Percentiles rank a stretch among this genome's conserved stretches.
phyloP scores from a whole-genome alignment of 352 stramenopile species.

The Globisporangium recalcitrans region DNA sequence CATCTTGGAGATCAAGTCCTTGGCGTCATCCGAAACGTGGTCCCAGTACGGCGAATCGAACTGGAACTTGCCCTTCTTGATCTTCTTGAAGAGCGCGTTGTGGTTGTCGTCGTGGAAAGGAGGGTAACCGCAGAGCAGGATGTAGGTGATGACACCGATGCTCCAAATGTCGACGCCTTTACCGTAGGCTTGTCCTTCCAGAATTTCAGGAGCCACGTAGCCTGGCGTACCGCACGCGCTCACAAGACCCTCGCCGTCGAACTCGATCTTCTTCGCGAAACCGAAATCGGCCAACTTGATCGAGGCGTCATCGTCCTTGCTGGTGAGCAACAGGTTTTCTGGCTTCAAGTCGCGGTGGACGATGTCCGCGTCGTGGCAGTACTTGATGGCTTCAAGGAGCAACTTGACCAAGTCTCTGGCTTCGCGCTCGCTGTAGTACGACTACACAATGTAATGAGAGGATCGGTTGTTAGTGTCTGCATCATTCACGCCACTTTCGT shows the following conservation, averaged over 20 bases:
- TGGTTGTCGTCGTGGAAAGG: slow-evolving; percentile 93
- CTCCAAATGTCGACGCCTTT: slow-evolving; percentile 87
- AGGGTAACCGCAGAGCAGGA: slow-evolving; percentile 80
- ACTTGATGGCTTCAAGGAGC: slow-evolving; percentile 84
- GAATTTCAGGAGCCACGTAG: slow-evolving; percentile 82
- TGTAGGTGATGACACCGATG: slow-evolving; percentile 89
- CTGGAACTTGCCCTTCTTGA: slow-evolving; percentile 92
- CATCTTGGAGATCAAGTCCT: slow-evolving; percentile 92
- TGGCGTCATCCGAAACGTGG: slow-evolving; percentile 90
- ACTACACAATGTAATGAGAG: slow-evolving; percentile 44
- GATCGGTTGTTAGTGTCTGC: neutral
- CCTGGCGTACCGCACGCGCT: slow-evolving; percentile 79
- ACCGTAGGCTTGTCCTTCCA: slow-evolving; percentile 72
- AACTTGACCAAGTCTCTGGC: slow-evolving; percentile 82
- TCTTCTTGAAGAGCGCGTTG: slow-evolving; percentile 92
- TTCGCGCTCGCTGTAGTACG: slow-evolving; percentile 89
- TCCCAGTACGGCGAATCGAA: slow-evolving; percentile 96
- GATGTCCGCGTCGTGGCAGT: slow-evolving; percentile 83
- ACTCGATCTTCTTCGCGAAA: slow-evolving; percentile 82
- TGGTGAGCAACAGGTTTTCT: slow-evolving; percentile 78
- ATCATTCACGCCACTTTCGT: too few relatives aligned
- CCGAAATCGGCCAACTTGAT: slow-evolving; percentile 88
- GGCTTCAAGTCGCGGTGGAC: slow-evolving; percentile 84
- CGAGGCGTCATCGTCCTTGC: slow-evolving; percentile 75
- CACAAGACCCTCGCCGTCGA: slow-evolving; percentile 60